Base-by-base conservation (phyloP, 768 basidiomycete genomes). In the Pleurotus sapidus region DNA sequence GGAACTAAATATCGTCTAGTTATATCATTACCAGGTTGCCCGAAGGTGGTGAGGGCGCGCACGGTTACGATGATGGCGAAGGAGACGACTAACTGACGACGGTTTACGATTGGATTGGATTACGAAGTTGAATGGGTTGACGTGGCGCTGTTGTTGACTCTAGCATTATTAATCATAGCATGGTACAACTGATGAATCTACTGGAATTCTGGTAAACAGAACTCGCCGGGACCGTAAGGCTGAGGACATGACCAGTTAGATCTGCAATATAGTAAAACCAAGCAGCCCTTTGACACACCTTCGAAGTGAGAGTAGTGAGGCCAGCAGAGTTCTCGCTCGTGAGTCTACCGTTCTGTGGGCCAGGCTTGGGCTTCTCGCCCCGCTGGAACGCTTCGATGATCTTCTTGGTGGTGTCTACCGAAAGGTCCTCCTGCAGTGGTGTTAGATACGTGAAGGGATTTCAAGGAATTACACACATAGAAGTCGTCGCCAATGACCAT, bases 301-400 rank as follows among this genome's bases (percentile, higher is more conserved):
- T 89, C 47, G 79, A 77, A 17, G 86, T 81, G 34, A 95, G 77
- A 39, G 90, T 75, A 23, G 95, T 97, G 58, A 96, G 75, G 40
- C 93, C 94, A 12, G 91, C 93, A 9, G 94, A 92, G 74, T 97
- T 97, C 75, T 98, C 95, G 60, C 89, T 93, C 0, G 94, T 95
- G 46, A 80, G 79, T 58, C 95, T 82, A 30, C 89, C 85, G 58
- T 87, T 88, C 68, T 97, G 96, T 48, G 96, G 96, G 15, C 96
- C 97, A n/a, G 93, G 84, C 70, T 91, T 93, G 55, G 93, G 93
- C 70, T 89, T 92, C 70, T 87, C 78, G 46, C 94, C 95, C 65
- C 84, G 86, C 51, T 84, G 75, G 69, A 95, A 91, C 0, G 85
- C 85, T 61, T 89, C 86, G 49, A 94, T 71, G n/a, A 94, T 76